These are phyloP conservation scores for Schizonepeta tenuifolia DNA, from an alignment of 257 asterid species.

Conservation along the genomic window DNA sequence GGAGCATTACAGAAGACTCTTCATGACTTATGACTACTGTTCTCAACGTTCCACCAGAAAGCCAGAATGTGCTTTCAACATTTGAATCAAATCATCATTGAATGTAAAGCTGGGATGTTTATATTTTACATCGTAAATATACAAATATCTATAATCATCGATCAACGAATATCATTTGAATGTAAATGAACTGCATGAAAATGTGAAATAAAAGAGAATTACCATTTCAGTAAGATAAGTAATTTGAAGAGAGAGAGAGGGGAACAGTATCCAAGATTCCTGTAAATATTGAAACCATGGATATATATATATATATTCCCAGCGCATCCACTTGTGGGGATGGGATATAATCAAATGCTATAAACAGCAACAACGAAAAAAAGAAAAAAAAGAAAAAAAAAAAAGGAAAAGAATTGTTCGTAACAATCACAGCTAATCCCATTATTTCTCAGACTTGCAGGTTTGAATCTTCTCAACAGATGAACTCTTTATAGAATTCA, in stretches of 20 bases:
- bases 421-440: constrained; percentile 22
- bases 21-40: constrained; percentile 54
- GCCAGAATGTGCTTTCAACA: constrained; percentile 44
- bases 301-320: constrained; percentile 31
- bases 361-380: constrained; percentile 27
- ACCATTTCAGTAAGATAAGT: constrained; percentile 1
- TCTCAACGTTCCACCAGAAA: background rate
- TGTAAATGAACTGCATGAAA: background rate
- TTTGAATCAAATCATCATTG: background rate
- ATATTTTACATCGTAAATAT: no score
- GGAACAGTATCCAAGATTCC: constrained; percentile 53
- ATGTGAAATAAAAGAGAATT: constrained; percentile 15
- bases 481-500: constrained; percentile 17
- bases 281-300: constrained; percentile 61
- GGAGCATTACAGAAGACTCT: background rate
- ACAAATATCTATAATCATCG: no score
- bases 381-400: background rate
- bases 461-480: constrained; percentile 30
- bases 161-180: no score
- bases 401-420: constrained; percentile 14
- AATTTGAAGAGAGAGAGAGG: background rate
- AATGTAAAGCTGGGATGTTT: no score
- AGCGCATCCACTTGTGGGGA: constrained; percentile 38
- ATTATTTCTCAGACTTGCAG: constrained; percentile 29
- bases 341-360: constrained; percentile 41